These are phyloP conservation scores for Rickenella mellea DNA, from an alignment of 768 basidiomycete species.

Conservation along the genomic window DNA sequence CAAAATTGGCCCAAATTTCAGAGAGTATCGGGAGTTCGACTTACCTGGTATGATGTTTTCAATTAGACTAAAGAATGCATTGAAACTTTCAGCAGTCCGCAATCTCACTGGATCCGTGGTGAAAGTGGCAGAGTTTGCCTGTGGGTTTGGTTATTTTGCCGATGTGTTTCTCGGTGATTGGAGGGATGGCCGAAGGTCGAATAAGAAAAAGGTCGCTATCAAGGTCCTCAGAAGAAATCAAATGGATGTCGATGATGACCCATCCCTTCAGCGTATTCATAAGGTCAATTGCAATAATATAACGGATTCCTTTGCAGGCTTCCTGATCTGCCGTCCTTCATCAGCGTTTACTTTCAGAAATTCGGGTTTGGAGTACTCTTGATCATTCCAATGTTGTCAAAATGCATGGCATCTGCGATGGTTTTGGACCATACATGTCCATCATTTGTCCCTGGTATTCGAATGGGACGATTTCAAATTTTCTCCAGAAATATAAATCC, in stretches of 20 bases:
- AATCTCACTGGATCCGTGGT: constrained; percentile 4
- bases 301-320: background rate
- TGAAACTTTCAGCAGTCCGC: background rate
- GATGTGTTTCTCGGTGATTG: constrained; percentile 5
- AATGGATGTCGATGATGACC: background rate
- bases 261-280: constrained; percentile 1
- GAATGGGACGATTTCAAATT: constrained; percentile 3
- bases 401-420: constrained; percentile 5
- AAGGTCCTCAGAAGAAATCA: constrained; percentile 3
- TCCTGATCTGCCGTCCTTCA: background rate
- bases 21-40: no score
- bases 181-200: background rate
- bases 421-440: constrained; percentile 6
- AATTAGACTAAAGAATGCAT: no score
- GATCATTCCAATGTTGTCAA: constrained; percentile 7
- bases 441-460: constrained; percentile 8
- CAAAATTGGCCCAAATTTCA: no score
- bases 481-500: constrained; percentile 1
- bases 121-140: constrained; percentile 1
- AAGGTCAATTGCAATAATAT: background rate
- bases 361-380: constrained; percentile 7
- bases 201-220: constrained; percentile 3
- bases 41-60: no score
- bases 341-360: constrained; percentile 4
- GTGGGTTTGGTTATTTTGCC: constrained; percentile 3